These are phyloP conservation scores for Chlamydomonas sp. DNA, from an alignment of 139 green algal genomes.

Conservation along the genomic window DNA sequence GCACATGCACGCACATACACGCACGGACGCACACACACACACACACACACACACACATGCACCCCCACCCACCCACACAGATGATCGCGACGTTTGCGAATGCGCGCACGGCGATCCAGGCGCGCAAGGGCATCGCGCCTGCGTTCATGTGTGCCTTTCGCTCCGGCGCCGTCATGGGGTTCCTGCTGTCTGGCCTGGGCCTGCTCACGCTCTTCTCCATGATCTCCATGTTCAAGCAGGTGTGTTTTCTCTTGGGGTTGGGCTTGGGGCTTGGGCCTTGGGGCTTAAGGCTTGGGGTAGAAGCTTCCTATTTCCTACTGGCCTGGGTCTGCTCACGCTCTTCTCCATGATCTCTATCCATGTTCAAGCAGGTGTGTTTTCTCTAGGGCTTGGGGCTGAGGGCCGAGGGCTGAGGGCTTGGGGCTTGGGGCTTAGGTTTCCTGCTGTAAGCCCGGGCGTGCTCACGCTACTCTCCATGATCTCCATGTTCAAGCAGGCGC, in stretches of 20 bases:
- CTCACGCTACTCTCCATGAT: slow-evolving; percentile 81
- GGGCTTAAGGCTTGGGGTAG: too few relatives aligned
- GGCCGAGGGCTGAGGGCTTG: too few relatives aligned
- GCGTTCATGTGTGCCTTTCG: slow-evolving; percentile 95
- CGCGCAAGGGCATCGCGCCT: slow-evolving; percentile 84
- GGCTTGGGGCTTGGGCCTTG: too few relatives aligned
- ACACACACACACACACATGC: too few relatives aligned
- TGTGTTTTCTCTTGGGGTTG: too few relatives aligned
- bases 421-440: too few relatives aligned
- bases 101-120: slow-evolving; percentile 84
- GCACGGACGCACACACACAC: too few relatives aligned
- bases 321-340: slow-evolving; percentile 79
- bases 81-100: slow-evolving; percentile 94
- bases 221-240: slow-evolving; percentile 56
- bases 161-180: slow-evolving; percentile 95
- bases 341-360: slow-evolving; percentile 70
- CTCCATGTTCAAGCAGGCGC: slow-evolving; percentile 46
- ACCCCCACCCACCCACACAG: too few relatives aligned
- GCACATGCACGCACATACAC: too few relatives aligned
- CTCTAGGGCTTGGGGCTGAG: too few relatives aligned
- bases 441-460: slow-evolving; percentile 74
- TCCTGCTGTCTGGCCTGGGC: slow-evolving; percentile 81
- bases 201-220: slow-evolving; percentile 80
- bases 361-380: slow-evolving; percentile 48
- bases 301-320: too few relatives aligned